Percentiles rank a stretch among this genome's conserved stretches.
These are phyloP conservation scores for Starmerella floricola DNA, from an alignment of 805 yeast genomes.

Conservation along the genomic window DNA sequence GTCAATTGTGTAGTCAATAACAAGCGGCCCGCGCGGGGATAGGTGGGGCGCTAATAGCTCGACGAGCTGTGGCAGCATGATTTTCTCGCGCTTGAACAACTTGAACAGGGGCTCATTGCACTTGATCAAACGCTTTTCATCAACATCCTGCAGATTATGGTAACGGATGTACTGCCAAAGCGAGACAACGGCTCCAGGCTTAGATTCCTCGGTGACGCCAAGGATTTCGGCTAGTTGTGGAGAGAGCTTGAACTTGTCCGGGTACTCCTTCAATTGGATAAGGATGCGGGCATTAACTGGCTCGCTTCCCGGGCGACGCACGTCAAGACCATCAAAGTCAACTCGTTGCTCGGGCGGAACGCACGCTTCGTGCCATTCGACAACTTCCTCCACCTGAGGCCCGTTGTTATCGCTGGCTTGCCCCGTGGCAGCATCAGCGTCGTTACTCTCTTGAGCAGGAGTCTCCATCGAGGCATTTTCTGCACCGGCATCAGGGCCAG, in stretches of 20 bases:
- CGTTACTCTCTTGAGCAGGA: too few relatives aligned
- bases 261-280: conserved; percentile 67
- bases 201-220: conserved; percentile 68
- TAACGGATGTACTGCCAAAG: conserved; percentile 67
- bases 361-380: conserved; percentile 76
- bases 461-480: too few relatives aligned
- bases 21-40: conserved; percentile 68
- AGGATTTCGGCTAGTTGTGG: conserved; percentile 55
- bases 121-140: conserved; percentile 43
- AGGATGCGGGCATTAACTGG: conserved; percentile 60
- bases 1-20: conserved; percentile 58
- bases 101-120: conserved; percentile 38
- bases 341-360: conserved; percentile 28
- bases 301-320: conserved; percentile 62
- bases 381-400: conserved; percentile 29
- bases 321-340: conserved; percentile 80
- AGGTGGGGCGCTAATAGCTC: conserved; percentile 57
- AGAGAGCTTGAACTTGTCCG: conserved; percentile 52
- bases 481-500: too few relatives aligned
- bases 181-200: conserved; percentile 70
- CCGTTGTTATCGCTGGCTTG: neutral
- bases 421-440: too few relatives aligned
- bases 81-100: conserved; percentile 37
- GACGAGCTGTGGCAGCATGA: conserved; percentile 60
- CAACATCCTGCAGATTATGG: conserved; percentile 49